Percentiles rank a stretch among this genome's conserved stretches.
These are phyloP conservation scores for Letharia columbiana DNA, from an alignment of 495 filamentous ascomycete species.

Conservation along the genomic window DNA sequence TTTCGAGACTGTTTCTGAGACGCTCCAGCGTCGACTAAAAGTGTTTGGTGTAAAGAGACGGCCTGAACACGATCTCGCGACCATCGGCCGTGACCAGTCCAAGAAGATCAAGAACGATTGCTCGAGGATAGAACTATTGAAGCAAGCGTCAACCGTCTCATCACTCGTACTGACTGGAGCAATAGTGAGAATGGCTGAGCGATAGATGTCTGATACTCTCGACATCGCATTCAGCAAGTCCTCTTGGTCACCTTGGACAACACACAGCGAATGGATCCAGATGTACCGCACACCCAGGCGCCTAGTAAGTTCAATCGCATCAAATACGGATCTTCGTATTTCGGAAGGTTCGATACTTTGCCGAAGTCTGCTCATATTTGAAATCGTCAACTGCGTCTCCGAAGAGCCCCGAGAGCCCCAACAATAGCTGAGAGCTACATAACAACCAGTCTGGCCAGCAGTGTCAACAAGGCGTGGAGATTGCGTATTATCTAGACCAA, in stretches of 20 bases:
- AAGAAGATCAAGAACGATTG: not conserved
- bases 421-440: not conserved
- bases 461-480: not conserved
- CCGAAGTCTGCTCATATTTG: not conserved
- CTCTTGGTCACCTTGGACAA: not conserved
- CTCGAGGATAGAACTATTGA: not conserved
- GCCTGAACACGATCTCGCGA: not conserved
- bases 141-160: not conserved
- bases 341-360: not conserved
- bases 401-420: not conserved
- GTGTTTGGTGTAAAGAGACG: not conserved
- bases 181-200: not conserved
- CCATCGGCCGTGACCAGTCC: not conserved
- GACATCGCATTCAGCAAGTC: not conserved
- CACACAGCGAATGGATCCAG: not conserved
- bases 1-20: not conserved
- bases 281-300: not conserved
- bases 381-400: not conserved
- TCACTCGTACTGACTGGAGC: not conserved
- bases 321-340: not conserved
- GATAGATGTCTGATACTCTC: not conserved
- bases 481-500: not conserved
- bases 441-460: not conserved
- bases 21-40: not conserved
- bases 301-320: not conserved